Conservation (phyloP, 2,329 filamentous ascomycete species). For the Apiospora marii region DNA sequence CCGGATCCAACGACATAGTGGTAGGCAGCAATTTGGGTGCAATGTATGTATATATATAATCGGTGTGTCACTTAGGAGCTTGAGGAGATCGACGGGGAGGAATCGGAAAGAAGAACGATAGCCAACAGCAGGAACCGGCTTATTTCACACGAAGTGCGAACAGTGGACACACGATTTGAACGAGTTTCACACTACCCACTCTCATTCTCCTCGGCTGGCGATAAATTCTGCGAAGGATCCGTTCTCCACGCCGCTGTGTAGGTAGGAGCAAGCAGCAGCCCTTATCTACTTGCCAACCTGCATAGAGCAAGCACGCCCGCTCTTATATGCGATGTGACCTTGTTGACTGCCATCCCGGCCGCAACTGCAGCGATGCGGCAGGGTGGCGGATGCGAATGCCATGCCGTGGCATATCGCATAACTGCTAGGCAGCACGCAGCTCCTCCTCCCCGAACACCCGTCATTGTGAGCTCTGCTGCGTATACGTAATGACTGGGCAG, state of each 20-base stretch:
- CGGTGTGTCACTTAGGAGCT: neutral
- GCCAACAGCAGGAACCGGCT: neutral
- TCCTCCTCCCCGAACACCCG: neutral
- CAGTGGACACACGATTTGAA: neutral
- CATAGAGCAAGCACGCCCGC: neutral
- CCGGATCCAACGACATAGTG: conserved; percentile 17
- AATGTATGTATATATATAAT: neutral
- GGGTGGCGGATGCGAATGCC: neutral
- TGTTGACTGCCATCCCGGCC: neutral
- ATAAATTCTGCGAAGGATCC: neutral
- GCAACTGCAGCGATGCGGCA: neutral
- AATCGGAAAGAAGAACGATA: neutral
- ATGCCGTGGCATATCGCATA: conserved; percentile 8
- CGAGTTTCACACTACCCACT: neutral
- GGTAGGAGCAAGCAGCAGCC: neutral
- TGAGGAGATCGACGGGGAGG: neutral
- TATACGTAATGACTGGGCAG: neutral
- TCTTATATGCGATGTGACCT: conserved; percentile 9
- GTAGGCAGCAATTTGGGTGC: neutral
- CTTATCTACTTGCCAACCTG: conserved; percentile 8
- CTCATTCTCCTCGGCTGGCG: neutral
- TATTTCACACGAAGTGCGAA: neutral
- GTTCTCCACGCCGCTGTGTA: neutral
- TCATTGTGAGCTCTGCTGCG: neutral
- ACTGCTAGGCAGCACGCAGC: neutral